phyloP scores from a whole-genome alignment of 352 stramenopile species.

The Phytophthora europaea region DNA sequence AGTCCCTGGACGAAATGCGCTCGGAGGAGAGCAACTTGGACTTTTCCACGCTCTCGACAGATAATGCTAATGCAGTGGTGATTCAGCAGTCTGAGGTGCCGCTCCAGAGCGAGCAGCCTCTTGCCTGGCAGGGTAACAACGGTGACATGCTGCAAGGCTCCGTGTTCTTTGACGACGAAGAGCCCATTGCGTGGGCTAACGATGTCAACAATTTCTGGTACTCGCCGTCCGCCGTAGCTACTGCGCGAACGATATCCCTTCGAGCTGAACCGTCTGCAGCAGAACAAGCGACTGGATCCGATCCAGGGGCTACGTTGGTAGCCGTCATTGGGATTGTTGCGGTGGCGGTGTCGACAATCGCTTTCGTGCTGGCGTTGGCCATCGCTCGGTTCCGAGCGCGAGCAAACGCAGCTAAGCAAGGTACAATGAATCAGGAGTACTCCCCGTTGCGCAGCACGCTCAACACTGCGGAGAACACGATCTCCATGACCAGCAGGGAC shows the following conservation, averaged over 20 bases:
- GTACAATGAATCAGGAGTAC: constrained; percentile 8
- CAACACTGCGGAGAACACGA: constrained; percentile 26
- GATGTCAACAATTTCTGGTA: constrained; percentile 13
- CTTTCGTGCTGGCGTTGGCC: constrained; percentile 11
- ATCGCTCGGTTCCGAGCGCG: constrained; percentile 8
- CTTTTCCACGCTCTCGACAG: constrained; percentile 10
- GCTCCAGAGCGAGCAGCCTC: constrained; percentile 2
- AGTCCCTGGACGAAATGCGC: constrained; percentile 40
- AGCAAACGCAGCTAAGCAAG: constrained; percentile 2
- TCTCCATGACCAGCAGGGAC: constrained; percentile 28
- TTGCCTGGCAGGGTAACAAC: constrained; percentile 1
- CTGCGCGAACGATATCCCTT: constrained; percentile 8
- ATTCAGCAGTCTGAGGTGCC: constrained; percentile 6
- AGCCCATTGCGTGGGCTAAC: constrained; percentile 27
- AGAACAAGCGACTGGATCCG: not conserved
- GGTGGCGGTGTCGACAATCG: constrained; percentile 6
- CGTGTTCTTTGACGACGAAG: constrained; percentile 2
- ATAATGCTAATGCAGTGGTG: not conserved
- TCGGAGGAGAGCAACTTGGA: constrained; percentile 48
- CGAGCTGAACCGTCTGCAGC: constrained; percentile 11
- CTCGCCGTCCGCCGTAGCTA: not conserved
- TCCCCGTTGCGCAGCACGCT: constrained; percentile 23
- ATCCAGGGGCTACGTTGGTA: not conserved
- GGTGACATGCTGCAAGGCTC: constrained; percentile 2
- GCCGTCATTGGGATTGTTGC: constrained; percentile 7